Conservation (phyloP, 306 rosid genomes). For the Vachellia pachyceras region DNA sequence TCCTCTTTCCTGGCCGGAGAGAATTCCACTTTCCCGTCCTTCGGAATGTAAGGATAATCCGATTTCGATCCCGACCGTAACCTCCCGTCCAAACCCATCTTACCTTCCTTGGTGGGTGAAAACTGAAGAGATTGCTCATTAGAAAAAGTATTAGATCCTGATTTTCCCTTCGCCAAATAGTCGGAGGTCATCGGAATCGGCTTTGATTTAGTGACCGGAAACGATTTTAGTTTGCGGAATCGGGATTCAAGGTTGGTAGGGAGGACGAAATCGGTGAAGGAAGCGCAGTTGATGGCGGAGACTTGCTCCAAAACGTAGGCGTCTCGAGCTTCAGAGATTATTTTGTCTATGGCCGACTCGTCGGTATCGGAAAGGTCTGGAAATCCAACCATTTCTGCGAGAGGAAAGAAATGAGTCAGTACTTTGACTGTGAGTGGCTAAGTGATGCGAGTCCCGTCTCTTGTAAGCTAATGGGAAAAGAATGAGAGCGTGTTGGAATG, state of each 20-base stretch:
- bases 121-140: constrained; percentile 24
- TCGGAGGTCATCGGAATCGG: constrained; percentile 12
- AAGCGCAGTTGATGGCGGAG: constrained; percentile 78
- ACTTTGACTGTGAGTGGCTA: background rate
- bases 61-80: constrained; percentile 37
- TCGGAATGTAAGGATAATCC: constrained; percentile 26
- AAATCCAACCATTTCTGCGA: constrained; percentile 59
- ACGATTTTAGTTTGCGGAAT: constrained; percentile 80
- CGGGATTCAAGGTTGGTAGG: constrained; percentile 80
- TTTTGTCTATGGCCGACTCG: constrained; percentile 68
- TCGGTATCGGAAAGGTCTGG: constrained; percentile 60
- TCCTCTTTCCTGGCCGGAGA: constrained; percentile 24
- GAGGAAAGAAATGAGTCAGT: background rate
- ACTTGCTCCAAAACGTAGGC: constrained; percentile 71
- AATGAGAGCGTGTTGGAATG: background rate
- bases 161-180: constrained; percentile 1
- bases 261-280: constrained; percentile 59
- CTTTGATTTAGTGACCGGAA: constrained; percentile 52
- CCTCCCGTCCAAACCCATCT: constrained; percentile 19
- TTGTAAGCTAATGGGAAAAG: background rate
- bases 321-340: constrained; percentile 74
- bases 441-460: background rate
- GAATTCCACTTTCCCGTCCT: background rate
- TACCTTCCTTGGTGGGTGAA: constrained; percentile 42
- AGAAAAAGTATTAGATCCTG: constrained; percentile 1